Evolutionary conservation across 78 protist genomes (phyloP).

Genomic region (Isochrysis galbana): DNA sequence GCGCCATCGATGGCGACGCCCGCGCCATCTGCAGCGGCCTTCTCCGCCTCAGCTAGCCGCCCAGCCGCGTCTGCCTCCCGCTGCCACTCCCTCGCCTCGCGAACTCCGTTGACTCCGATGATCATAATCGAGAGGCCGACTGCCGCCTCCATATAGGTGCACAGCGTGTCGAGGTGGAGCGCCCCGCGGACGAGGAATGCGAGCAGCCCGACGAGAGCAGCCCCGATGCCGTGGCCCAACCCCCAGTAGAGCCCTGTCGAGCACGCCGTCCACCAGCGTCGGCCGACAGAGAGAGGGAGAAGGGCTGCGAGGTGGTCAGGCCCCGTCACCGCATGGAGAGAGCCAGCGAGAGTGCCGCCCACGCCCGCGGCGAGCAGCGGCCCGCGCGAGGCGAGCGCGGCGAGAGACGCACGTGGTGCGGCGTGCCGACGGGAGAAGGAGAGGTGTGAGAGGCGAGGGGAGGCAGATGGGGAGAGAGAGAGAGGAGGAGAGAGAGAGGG

Average conservation of each 20-base stretch:
- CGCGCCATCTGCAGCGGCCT: not conserved
- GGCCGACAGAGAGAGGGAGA: constrained; percentile 18
- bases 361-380: not conserved
- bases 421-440: no score
- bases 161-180: not conserved
- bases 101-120: constrained; percentile 10
- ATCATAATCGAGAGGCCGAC: not conserved
- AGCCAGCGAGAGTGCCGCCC: constrained; percentile 14
- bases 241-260: constrained; percentile 3
- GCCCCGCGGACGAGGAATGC: not conserved
- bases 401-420: no score
- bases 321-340: constrained; percentile 32
- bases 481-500: no score
- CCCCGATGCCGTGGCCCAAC: constrained; percentile 29
- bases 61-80: not conserved
- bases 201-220: not conserved
- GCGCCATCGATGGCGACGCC: not conserved
- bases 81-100: not conserved
- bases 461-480: no score
- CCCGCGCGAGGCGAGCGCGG: no score
- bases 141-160: not conserved
- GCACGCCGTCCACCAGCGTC: constrained; percentile 18
- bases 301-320: constrained; percentile 33
- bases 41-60: not conserved
- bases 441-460: no score